These are phyloP conservation scores for Cladorrhinum sp. DNA, from an alignment of 2,329 filamentous ascomycete species.

Conservation along the genomic window DNA sequence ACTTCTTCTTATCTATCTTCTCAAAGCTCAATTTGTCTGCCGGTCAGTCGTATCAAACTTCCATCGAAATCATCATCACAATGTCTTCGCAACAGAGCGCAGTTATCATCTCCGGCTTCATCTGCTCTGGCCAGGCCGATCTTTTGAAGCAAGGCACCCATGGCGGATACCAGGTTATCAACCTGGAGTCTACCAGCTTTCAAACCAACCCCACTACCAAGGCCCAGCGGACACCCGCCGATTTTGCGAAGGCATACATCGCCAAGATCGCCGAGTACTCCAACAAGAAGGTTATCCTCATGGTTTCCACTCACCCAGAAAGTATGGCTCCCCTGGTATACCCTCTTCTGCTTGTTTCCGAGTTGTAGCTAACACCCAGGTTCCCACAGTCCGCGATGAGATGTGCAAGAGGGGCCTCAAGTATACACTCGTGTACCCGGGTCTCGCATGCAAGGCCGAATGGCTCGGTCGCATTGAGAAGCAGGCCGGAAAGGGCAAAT, in stretches of 20 bases:
- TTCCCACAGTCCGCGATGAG: not conserved
- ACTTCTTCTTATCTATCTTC: not conserved
- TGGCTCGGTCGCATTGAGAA: not conserved
- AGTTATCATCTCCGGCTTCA: not conserved
- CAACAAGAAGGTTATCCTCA: not conserved
- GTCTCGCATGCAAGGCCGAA: not conserved
- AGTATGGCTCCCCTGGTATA: not conserved
- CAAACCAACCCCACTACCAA: not conserved
- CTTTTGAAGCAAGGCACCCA: not conserved
- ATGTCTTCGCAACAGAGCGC: not conserved
- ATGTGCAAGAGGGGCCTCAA: not conserved
- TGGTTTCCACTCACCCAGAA: not conserved
- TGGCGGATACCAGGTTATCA: not conserved
- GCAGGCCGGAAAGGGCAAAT: not conserved
- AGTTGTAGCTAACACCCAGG: not conserved
- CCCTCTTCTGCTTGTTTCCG: not conserved
- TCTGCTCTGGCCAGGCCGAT: not conserved
- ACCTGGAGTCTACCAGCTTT: not conserved
- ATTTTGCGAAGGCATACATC: not conserved
- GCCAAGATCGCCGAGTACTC: not conserved
- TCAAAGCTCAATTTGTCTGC: not conserved
- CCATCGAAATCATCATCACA: not conserved
- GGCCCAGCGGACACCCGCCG: not conserved
- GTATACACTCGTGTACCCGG: not conserved
- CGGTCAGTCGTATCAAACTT: not conserved